phyloP scores from a whole-genome alignment of 2,329 filamentous ascomycete species.

The Thermomyces lanuginosus region DNA sequence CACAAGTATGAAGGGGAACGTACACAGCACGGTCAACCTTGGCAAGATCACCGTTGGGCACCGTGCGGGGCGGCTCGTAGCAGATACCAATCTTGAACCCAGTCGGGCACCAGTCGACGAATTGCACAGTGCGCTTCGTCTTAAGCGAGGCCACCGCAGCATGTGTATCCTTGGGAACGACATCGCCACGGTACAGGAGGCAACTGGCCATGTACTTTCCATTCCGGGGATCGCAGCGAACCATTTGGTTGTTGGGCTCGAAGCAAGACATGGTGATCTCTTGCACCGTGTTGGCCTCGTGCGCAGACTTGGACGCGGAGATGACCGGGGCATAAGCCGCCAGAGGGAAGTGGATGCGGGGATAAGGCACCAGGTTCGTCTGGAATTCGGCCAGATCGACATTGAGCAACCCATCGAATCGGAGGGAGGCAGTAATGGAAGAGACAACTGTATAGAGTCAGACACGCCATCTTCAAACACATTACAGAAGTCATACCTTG shows the following conservation, averaged over 20 bases:
- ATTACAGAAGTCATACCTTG: constrained; percentile 34
- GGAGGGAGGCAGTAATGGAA: constrained; percentile 93
- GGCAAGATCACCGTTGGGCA: constrained; percentile 91
- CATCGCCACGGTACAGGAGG: constrained; percentile 93
- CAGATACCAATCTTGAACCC: constrained; percentile 99
- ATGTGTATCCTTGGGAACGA: constrained; percentile 92
- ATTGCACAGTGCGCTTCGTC: constrained; percentile 98
- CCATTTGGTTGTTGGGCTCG: constrained; percentile 99
- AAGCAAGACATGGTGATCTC: constrained; percentile 99
- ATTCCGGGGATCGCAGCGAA: constrained; percentile 95
- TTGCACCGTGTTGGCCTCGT: constrained; percentile 95
- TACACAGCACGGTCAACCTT: constrained; percentile 97
- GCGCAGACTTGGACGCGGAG: constrained; percentile 84
- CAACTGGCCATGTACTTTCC: constrained; percentile 99
- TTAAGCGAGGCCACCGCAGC: constrained; percentile 86
- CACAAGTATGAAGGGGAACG: constrained; percentile 26
- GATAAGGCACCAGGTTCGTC: constrained; percentile 98
- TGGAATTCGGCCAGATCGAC: constrained; percentile 99
- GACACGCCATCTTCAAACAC: constrained; percentile 21
- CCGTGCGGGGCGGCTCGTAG: constrained; percentile 93
- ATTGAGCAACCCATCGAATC: constrained; percentile 96
- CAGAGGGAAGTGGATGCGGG: constrained; percentile 97
- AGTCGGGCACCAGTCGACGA: constrained; percentile 99
- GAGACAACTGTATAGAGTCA: constrained; percentile 57
- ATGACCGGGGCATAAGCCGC: constrained; percentile 91